Percentiles rank a stretch among this genome's conserved stretches.
Evolutionary conservation across 257 asterid genomes (phyloP).

Genomic region (Voacanga thouarsii): DNA sequence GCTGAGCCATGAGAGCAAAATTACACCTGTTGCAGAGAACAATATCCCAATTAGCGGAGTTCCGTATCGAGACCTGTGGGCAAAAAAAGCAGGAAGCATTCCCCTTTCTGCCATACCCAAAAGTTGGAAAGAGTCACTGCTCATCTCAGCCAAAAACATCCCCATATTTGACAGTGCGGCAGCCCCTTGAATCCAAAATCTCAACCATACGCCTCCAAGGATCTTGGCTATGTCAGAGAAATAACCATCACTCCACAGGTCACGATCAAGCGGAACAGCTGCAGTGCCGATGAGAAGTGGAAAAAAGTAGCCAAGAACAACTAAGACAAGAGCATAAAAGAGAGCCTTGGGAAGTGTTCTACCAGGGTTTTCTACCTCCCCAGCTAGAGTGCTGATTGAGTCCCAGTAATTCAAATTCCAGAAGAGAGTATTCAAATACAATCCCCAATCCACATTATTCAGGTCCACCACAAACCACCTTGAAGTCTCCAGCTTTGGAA

Average conservation of each 20-base stretch:
- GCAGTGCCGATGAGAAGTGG: slow-evolving; percentile 66
- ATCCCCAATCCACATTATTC: slow-evolving; percentile 52
- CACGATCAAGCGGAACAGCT: slow-evolving; percentile 50
- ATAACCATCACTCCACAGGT: slow-evolving; percentile 61
- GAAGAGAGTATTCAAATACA: slow-evolving; percentile 54
- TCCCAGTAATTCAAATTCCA: slow-evolving; percentile 84
- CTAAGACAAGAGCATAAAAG: slow-evolving; percentile 57
- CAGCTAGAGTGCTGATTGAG: slow-evolving; percentile 54
- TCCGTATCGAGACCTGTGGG: slow-evolving; percentile 49
- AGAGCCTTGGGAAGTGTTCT: slow-evolving; percentile 60
- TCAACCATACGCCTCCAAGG: slow-evolving; percentile 65
- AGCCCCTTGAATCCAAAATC: slow-evolving; percentile 64
- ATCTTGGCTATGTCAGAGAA: slow-evolving; percentile 58
- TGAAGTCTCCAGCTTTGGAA: slow-evolving; percentile 50
- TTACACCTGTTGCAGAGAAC: slow-evolving; percentile 57
- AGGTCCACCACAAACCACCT: slow-evolving; percentile 58
- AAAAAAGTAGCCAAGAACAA: slow-evolving; percentile 44
- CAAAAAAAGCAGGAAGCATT: slow-evolving; percentile 55
- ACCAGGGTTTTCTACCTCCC: slow-evolving; percentile 60
- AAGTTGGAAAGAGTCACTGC: slow-evolving; percentile 71
- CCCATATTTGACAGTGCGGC: slow-evolving; percentile 74
- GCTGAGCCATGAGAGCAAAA: slow-evolving; percentile 68
- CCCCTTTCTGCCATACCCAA: slow-evolving; percentile 72
- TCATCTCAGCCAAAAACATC: slow-evolving; percentile 69
- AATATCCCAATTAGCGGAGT: slow-evolving; percentile 53